Evolutionary conservation across 2,329 filamentous ascomycete species (phyloP).

Genomic region (Colletotrichum australisinense): DNA sequence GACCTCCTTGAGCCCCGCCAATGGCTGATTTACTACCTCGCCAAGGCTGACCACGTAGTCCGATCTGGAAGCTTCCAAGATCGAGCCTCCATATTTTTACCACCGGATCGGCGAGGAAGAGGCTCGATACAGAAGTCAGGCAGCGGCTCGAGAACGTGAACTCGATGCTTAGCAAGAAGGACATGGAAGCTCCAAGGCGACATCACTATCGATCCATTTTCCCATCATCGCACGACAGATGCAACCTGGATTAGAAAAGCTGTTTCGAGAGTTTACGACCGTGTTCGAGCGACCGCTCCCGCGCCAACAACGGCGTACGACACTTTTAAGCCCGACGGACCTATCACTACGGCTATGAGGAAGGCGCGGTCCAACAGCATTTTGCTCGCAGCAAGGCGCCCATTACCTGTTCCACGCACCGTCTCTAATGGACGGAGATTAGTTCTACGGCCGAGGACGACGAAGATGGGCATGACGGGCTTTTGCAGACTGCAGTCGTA

Average conservation of each 20-base stretch:
- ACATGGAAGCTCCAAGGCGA: too few species aligned
- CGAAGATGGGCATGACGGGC: too few species aligned
- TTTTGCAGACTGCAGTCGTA: too few species aligned
- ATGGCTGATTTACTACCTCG: slow-evolving; percentile 98
- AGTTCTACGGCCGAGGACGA: slow-evolving; percentile 87
- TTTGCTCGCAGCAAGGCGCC: slow-evolving; percentile 43
- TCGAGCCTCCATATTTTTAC: slow-evolving; percentile 72
- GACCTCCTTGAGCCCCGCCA: slow-evolving; percentile 89
- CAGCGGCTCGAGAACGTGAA: slow-evolving; percentile 49
- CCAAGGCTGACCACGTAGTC: too few species aligned
- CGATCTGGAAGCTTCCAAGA: too few species aligned
- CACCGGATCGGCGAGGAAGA: too few species aligned
- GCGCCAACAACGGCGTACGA: too few species aligned
- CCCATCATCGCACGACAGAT: slow-evolving; percentile 97
- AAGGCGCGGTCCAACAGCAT: slow-evolving; percentile 65
- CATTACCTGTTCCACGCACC: too few species aligned
- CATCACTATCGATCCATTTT: too few species aligned
- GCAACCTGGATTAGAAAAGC: slow-evolving; percentile 88
- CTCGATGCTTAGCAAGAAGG: too few species aligned
- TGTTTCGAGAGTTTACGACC: slow-evolving; percentile 89
- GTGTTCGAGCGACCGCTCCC: slow-evolving; percentile 89
- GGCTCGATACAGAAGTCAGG: too few species aligned
- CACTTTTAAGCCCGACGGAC: slow-evolving; percentile 68
- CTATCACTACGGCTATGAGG: slow-evolving; percentile 65
- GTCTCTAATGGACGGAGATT: too few species aligned